Conservation (phyloP, 805 yeast species). For the Wickerhamomyces pijperi region DNA sequence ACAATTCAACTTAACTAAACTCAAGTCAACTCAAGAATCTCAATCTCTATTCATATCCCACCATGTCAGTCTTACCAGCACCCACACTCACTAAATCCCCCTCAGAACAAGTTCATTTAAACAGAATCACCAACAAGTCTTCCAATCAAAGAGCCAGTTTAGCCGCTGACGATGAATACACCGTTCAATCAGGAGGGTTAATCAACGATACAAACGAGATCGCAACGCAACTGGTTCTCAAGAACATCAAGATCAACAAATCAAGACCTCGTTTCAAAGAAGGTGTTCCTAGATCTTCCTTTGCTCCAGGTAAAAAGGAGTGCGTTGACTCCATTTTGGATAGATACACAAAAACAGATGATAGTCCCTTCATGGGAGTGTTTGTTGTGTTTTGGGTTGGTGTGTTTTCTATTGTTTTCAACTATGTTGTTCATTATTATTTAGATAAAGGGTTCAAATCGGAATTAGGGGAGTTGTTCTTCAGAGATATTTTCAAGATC, state of each 20-base stretch:
- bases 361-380: slow-evolving; percentile 55
- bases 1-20: too few relatives aligned
- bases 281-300: slow-evolving; percentile 16
- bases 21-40: too few relatives aligned
- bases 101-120: neutral
- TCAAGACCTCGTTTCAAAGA: slow-evolving; percentile 4
- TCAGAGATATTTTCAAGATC: slow-evolving; percentile 50
- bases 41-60: too few relatives aligned
- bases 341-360: slow-evolving; percentile 4
- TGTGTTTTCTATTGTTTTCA: slow-evolving; percentile 27
- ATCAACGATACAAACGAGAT: neutral
- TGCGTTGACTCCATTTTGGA: slow-evolving; percentile 15
- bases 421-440: slow-evolving; percentile 43
- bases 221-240: too few relatives aligned
- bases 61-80: too few relatives aligned
- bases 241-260: neutral
- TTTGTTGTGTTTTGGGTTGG: slow-evolving; percentile 73
- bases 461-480: slow-evolving; percentile 46
- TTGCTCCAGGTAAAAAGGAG: slow-evolving; percentile 17
- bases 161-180: neutral
- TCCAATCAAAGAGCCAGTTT: neutral
- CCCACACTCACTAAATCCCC: neutral
- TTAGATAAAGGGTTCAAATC: slow-evolving; percentile 35
- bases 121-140: neutral
- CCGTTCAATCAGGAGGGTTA: too few relatives aligned